Conservation (phyloP, 2,329 filamentous ascomycete genomes). For the Didymellaceae sp. region DNA sequence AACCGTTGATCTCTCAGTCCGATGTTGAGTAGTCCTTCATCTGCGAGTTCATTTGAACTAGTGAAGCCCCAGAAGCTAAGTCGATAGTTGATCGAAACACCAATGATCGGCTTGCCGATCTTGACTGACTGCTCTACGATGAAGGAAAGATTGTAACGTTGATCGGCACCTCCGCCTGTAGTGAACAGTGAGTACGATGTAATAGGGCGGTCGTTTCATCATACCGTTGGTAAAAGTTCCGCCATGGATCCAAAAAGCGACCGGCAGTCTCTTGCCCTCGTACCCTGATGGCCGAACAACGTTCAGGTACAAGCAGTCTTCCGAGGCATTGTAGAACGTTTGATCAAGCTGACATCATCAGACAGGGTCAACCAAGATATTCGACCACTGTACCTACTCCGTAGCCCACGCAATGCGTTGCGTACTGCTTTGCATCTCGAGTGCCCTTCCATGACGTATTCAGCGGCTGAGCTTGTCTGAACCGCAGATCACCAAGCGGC, state of each 20-base stretch:
- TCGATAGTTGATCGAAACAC: conserved; percentile 36
- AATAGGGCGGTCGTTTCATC: neutral
- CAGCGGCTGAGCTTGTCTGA: conserved; percentile 17
- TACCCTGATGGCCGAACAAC: conserved; percentile 35
- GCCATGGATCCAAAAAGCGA: conserved; percentile 23
- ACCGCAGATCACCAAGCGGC: conserved; percentile 40
- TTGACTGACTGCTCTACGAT: conserved; percentile 34
- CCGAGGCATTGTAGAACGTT: conserved; percentile 26
- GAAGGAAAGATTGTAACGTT: conserved; percentile 59
- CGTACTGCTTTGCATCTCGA: conserved; percentile 45
- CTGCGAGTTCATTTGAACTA: conserved; percentile 20
- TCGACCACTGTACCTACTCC: conserved; percentile 1
- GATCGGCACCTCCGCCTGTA: conserved; percentile 47
- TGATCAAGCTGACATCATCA: conserved; percentile 11
- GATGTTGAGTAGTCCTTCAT: conserved; percentile 49
- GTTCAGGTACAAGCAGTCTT: conserved; percentile 52
- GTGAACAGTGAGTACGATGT: conserved; percentile 5
- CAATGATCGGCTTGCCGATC: conserved; percentile 30
- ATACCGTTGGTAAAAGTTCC: conserved; percentile 45
- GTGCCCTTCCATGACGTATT: conserved; percentile 37
- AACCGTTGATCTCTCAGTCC: conserved; percentile 62
- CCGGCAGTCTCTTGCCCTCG: conserved; percentile 14
- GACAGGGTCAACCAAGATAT: neutral
- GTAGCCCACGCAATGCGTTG: conserved; percentile 24
- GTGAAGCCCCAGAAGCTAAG: conserved; percentile 34